A percentile compares a stretch with the other conserved stretches of the same genome.
Evolutionary conservation across 2,329 filamentous ascomycete species (phyloP).

Genomic region (Penicillium italicum): DNA sequence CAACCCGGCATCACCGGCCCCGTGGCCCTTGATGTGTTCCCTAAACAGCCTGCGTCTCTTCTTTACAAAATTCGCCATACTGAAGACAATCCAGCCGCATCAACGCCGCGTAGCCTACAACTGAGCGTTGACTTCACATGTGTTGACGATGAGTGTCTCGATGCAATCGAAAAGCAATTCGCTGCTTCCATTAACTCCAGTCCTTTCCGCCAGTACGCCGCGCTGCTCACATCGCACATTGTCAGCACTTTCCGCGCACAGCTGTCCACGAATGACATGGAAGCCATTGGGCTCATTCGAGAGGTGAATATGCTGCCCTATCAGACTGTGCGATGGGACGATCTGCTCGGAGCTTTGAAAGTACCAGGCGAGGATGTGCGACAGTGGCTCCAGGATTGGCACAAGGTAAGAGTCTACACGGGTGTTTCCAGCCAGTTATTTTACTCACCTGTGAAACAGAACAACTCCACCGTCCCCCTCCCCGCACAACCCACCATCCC

Average conservation of each 20-base stretch:
- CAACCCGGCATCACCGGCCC: constrained; percentile 47
- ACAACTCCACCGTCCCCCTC: constrained; percentile 33
- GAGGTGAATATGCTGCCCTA: constrained; percentile 53
- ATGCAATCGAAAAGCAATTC: constrained; percentile 48
- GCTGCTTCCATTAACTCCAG: constrained; percentile 46
- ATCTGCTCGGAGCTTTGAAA: constrained; percentile 52
- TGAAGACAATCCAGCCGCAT: constrained; percentile 13
- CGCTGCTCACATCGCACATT: constrained; percentile 53
- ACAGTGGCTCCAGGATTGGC: constrained; percentile 56
- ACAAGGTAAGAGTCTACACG: constrained; percentile 44
- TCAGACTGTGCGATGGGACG: constrained; percentile 53
- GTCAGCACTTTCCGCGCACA: constrained; percentile 45
- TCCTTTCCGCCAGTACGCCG: constrained; percentile 45
- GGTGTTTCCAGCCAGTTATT: constrained; percentile 5
- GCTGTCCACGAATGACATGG: constrained; percentile 49
- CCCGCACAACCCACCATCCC: constrained; percentile 36
- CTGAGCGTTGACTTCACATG: constrained; percentile 73
- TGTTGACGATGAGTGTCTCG: constrained; percentile 67
- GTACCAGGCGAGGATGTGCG: constrained; percentile 43
- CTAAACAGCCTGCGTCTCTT: constrained; percentile 74
- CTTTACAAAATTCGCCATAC: constrained; percentile 67
- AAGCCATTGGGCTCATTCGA: constrained; percentile 53
- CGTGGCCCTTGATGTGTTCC: constrained; percentile 62
- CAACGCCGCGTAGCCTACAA: constrained; percentile 40
- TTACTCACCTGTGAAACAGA: constrained; percentile 25